These are phyloP conservation scores for Ordospora pajunii DNA, from an alignment of 371 early-diverging fungal species.

Conservation along the genomic window DNA sequence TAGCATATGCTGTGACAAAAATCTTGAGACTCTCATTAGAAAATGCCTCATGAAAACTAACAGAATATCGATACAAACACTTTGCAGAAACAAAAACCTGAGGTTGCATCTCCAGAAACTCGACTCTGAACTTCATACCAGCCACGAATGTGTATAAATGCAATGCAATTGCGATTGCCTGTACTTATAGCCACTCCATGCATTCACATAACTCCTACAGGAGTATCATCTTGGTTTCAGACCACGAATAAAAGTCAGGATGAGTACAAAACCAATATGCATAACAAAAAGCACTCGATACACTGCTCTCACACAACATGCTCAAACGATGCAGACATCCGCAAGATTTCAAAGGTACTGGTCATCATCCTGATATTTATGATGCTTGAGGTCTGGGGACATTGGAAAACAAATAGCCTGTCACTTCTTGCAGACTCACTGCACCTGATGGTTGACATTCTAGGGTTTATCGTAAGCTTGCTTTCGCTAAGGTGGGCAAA, in stretches of 20 bases:
- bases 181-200: too few species aligned
- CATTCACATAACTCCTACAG: neutral
- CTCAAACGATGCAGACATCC: conserved; percentile 44
- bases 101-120: conserved; percentile 23
- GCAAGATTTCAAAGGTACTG: conserved; percentile 35
- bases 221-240: neutral
- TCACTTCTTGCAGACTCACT: conserved; percentile 52
- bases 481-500: conserved; percentile 44
- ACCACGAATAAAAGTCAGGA: neutral
- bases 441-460: conserved; percentile 52
- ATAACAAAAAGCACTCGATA: neutral
- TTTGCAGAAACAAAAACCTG: conserved; percentile 11
- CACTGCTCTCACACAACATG: conserved; percentile 21
- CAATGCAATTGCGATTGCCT: too few species aligned
- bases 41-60: conserved; percentile 35
- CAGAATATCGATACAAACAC: conserved; percentile 2
- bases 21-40: conserved; percentile 22
- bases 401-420: conserved; percentile 47
- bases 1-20: neutral
- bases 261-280: neutral
- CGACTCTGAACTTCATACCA: conserved; percentile 1
- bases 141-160: too few species aligned
- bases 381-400: conserved; percentile 55
- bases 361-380: conserved; percentile 48
- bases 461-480: conserved; percentile 53